Conservation (phyloP, 306 rosid species). For the Morella rubra region DNA sequence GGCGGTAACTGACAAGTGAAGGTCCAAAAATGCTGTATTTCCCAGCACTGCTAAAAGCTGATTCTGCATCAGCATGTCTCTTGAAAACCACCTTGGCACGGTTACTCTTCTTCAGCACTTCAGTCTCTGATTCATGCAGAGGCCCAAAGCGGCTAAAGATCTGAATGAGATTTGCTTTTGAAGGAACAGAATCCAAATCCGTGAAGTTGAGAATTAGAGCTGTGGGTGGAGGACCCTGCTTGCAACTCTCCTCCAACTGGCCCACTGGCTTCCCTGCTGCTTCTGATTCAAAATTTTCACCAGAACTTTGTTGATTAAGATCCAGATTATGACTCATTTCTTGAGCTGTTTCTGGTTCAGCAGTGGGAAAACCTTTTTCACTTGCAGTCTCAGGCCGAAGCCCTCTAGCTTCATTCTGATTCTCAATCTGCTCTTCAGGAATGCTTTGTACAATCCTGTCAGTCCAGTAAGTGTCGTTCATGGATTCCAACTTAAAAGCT, state of each 20-base stretch:
- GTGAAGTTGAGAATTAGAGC: slow-evolving; percentile 71
- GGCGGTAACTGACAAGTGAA: slow-evolving; percentile 72
- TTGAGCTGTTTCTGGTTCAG: slow-evolving; percentile 21
- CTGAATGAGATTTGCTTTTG: slow-evolving; percentile 51
- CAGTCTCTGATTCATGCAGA: slow-evolving; percentile 62
- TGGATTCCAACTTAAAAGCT: slow-evolving; percentile 34
- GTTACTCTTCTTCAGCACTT: slow-evolving; percentile 56
- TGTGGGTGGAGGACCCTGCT: slow-evolving; percentile 43
- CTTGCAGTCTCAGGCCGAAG: slow-evolving; percentile 19
- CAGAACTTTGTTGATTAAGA: slow-evolving; percentile 14
- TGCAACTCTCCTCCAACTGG: slow-evolving; percentile 31
- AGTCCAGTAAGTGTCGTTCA: slow-evolving; percentile 61
- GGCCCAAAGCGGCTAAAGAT: slow-evolving; percentile 62
- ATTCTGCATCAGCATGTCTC: slow-evolving; percentile 59
- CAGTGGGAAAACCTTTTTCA: slow-evolving; percentile 18
- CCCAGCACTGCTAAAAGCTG: slow-evolving; percentile 85
- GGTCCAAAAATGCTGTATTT: slow-evolving; percentile 81
- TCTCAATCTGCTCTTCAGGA: slow-evolving; percentile 41
- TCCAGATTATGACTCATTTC: slow-evolving; percentile 18
- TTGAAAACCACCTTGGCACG: slow-evolving; percentile 72
- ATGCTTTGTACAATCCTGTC: slow-evolving; percentile 55
- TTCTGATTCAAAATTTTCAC: slow-evolving; percentile 29
- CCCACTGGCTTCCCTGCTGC: slow-evolving; percentile 23
- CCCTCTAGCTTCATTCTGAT: slow-evolving; percentile 34
- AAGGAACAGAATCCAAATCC: slow-evolving; percentile 55